Base-by-base conservation (phyloP, 495 filamentous ascomycete species). In the Rostrohypoxylon terebratum region DNA sequence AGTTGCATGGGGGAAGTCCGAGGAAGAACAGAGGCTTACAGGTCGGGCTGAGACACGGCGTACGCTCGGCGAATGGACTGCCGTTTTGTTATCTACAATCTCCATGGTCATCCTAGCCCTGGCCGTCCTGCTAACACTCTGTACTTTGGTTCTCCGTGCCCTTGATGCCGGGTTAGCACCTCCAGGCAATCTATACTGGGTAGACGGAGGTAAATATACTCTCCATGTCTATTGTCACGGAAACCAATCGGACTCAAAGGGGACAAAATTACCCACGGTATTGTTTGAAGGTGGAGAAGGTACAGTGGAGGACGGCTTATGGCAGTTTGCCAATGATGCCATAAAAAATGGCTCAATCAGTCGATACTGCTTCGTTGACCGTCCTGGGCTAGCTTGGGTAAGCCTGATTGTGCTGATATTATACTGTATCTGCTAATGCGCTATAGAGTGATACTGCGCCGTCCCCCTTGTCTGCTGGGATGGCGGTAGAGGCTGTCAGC, bases 351-450 rank as follows among this genome's bases (percentile, higher is more conserved):
- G 93, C 25, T 90, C 88, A 28, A 96, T 99, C 67, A 77, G 80
- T 54, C 90, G 94, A 50, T 99, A 96, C 80, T 99, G 96, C 83
- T 98, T 97, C 80, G 96, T 92, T 82, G 96, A 99, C 75, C 91
- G 96, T 20, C 96, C 96, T 0, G 96, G 96, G 1, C 82, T 94
- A 57, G 94, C 85, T 38, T 97, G 92, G 89, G 96, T 83, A 74
- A 75, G 80, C 71, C 18, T 3, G n/a, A 10, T 6, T 14, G 53
- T 8, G 60, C 16, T 14, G 6, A 48, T 55, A 16, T 33, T 54
- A 2, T 0, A 34, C 10, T 44, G 0, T 45, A 20, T 7, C 8
- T 47, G 36, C 70, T 54, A 50, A 70, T 62, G 33, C 1, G 1
- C 2, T 13, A 23, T 48, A 83, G 82, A 85, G 93, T 51, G 96